Base-by-base conservation (phyloP, 2,329 filamentous ascomycete species). In the Anthostomella pinea region DNA sequence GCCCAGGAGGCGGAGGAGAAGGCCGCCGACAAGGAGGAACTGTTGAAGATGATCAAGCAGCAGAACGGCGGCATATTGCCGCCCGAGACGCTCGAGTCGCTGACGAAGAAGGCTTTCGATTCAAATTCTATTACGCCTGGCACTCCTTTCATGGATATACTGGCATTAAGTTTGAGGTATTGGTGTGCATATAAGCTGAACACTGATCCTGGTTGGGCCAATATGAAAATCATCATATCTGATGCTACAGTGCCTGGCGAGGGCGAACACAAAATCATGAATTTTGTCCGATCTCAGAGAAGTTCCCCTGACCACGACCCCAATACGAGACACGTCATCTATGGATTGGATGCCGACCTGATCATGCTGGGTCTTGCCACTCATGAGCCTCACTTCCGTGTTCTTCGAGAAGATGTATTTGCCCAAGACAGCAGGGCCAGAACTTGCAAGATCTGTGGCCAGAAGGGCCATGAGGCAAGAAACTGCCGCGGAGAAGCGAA, bases 201-300 rank as follows among this genome's bases (percentile, higher is more conserved):
- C 64, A 96, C 88, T 17, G 93, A 98, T 62, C 89, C 91, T 20
- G 87, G 84, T 32, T 98, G 94, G 94, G 87, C 86, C 45, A 89
- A 89, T 62, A 73, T 96, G 62, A 98, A 98, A 73, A 79, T 98
- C 62, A 94, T 98, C 64, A 97, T 98, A 51, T 98, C 93, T 7
- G 93, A 98, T 70, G 91, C 93, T 35, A 96, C 91, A 25, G 90
- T 98, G 24, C 93, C 93, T 36, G 93, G 93, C 59, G 93, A 98
- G 68, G 93, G 93, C 60, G 93, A 98, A 68, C 93, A 98, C 65
- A 98, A 98, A 66, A 97, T 98, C 58, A 98, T 98, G 93, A 83
- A 93, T 52, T 98, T 97, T 62, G 80, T 98, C 49, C 83, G 93
- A 55, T 95, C 91, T 23, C 94, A 98, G 65, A 82, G 93, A 55